Percentiles rank a stretch among this genome's conserved stretches.
Conservation (phyloP, 257 asterid species). For the Gentiana macrophylla region DNA sequence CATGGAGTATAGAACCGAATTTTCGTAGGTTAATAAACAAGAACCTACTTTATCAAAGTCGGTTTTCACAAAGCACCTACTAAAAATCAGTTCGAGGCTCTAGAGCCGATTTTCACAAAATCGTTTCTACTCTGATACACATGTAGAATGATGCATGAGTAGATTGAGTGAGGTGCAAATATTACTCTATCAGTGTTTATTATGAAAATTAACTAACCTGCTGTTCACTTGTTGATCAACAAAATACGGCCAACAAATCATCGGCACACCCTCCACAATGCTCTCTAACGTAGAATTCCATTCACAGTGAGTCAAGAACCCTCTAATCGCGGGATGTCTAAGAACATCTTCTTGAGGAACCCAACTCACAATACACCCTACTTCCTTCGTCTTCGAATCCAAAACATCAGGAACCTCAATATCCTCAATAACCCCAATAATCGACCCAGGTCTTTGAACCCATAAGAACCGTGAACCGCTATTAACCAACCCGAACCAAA, state of each 20-base stretch:
- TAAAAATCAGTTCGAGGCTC: too few species aligned
- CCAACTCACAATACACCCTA: slow-evolving; percentile 52
- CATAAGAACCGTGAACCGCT: slow-evolving; percentile 49
- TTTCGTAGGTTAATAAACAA: too few species aligned
- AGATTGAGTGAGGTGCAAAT: too few species aligned
- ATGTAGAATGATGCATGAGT: too few species aligned
- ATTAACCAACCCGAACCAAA: slow-evolving; percentile 49
- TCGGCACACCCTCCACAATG: slow-evolving; percentile 41
- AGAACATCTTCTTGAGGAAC: slow-evolving; percentile 58
- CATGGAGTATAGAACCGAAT: too few species aligned
- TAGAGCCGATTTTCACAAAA: too few species aligned
- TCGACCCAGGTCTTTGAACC: slow-evolving; percentile 42
- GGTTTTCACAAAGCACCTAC: too few species aligned
- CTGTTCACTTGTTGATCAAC: slow-evolving; percentile 59
- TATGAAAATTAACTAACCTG: slow-evolving; percentile 11
- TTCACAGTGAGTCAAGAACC: slow-evolving; percentile 57
- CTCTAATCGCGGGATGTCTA: slow-evolving; percentile 43
- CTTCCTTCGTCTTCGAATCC: slow-evolving; percentile 19
- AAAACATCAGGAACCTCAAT: slow-evolving; percentile 16
- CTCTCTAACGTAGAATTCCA: slow-evolving; percentile 69
- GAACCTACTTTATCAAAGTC: too few species aligned
- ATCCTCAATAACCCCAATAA: slow-evolving; percentile 10
- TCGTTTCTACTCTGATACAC: too few species aligned
- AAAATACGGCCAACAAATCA: slow-evolving; percentile 57
- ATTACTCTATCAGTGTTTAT: too few species aligned